phyloP scores from a whole-genome alignment of 2,329 filamentous ascomycete species.

The Alternaria ventricosa region DNA sequence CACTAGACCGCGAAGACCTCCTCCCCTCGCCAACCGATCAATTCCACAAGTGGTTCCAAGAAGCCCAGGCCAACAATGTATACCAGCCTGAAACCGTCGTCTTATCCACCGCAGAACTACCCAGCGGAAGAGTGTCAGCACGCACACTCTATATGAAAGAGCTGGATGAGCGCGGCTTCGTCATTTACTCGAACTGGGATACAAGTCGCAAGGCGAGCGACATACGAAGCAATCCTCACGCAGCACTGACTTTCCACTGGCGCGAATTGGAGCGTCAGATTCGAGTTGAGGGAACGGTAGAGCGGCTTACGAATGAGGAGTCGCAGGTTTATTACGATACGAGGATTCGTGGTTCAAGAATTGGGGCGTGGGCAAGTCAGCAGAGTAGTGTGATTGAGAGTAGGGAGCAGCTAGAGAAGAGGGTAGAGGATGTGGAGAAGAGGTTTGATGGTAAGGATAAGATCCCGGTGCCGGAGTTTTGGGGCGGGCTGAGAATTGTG shows the following conservation, averaged over 20 bases:
- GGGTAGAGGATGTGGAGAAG: constrained; percentile 78
- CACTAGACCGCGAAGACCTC: constrained; percentile 68
- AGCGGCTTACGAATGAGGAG: constrained; percentile 72
- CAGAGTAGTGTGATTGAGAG: constrained; percentile 80
- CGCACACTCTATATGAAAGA: constrained; percentile 96
- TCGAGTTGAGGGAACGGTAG: constrained; percentile 79
- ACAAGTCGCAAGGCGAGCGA: constrained; percentile 74
- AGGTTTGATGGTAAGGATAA: constrained; percentile 76
- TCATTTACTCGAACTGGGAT: constrained; percentile 92
- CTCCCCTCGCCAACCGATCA: constrained; percentile 73
- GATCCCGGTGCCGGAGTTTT: constrained; percentile 91
- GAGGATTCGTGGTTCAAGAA: constrained; percentile 76
- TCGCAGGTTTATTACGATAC: constrained; percentile 71
- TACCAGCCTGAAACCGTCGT: constrained; percentile 87
- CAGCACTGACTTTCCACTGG: constrained; percentile 91
- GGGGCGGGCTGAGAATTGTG: constrained; percentile 87
- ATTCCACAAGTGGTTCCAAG: constrained; percentile 88
- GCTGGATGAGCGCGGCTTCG: constrained; percentile 81
- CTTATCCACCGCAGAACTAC: constrained; percentile 82
- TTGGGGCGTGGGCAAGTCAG: constrained; percentile 92
- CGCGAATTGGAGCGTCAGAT: constrained; percentile 85
- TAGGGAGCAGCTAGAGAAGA: constrained; percentile 74
- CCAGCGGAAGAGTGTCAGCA: constrained; percentile 81
- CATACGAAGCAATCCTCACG: constrained; percentile 75
- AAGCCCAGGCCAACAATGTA: constrained; percentile 67